A percentile compares a stretch with the other conserved stretches of the same genome.
These are phyloP conservation scores for Alternaria angustiovoidea DNA, from an alignment of 2,329 filamentous ascomycete genomes.

Conservation along the genomic window DNA sequence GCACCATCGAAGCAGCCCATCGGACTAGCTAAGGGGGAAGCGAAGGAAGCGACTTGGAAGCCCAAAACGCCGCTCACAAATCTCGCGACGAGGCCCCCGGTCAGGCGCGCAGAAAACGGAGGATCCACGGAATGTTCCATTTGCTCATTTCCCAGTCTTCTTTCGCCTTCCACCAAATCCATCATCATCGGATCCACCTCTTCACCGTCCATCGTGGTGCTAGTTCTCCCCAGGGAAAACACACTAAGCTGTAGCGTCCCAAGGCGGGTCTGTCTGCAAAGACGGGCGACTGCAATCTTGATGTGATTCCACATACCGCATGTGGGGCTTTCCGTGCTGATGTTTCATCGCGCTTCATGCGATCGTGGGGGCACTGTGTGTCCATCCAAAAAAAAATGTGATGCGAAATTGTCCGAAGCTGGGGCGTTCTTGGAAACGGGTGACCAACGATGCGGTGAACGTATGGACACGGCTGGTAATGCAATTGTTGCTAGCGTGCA, in stretches of 20 bases:
- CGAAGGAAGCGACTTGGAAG: conserved; percentile 1
- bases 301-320: conserved; percentile 7
- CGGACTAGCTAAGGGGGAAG: conserved; percentile 7
- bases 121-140: conserved; percentile 17
- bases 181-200: conserved; percentile 10
- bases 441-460: conserved; percentile 8
- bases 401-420: conserved; percentile 13
- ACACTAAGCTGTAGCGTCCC: conserved; percentile 10
- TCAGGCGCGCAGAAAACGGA: conserved; percentile 1
- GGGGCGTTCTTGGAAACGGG: neutral
- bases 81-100: conserved; percentile 1
- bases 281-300: conserved; percentile 9
- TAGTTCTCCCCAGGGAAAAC: neutral
- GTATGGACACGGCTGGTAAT: conserved; percentile 4
- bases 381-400: neutral
- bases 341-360: conserved; percentile 20
- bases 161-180: conserved; percentile 11
- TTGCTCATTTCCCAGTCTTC: conserved; percentile 11
- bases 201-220: conserved; percentile 11
- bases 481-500: conserved; percentile 4
- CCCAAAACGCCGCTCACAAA: conserved; percentile 6
- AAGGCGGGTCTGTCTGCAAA: neutral
- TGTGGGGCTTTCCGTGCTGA: conserved; percentile 12
- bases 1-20: neutral
- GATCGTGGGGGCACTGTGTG: conserved; percentile 7